Evolutionary conservation across 2,329 filamentous ascomycete genomes (phyloP), one percentile per base, ranked within the genome.

Genomic region (Alternaria sp.): DNA sequence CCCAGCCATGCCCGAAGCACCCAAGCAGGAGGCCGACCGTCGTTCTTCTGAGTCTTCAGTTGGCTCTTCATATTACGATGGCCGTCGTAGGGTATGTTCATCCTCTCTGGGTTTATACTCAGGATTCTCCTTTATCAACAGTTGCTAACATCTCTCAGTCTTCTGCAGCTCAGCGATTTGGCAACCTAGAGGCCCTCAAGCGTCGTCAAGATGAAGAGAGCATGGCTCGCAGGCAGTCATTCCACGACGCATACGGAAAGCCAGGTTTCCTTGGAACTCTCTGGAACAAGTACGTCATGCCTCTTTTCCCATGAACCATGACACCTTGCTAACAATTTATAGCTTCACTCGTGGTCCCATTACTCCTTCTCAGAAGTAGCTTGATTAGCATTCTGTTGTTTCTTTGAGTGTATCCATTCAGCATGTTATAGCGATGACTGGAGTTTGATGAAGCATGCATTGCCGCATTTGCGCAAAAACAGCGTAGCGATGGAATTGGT

Each of bases 331-430:
- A n/a, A 78, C 41, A 12, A 2, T 12, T 4, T 25, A 6, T n/a
- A 79, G 77, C 56, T 79, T 72, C 55, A 79, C 78, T 26, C 77
- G 77, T 33, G 77, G 78, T 14, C 67, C 73, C 54, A n/a, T 65
- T 20, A 41, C 26, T 9, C 45, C 20, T 15, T 14, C 37, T 18
- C 54, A 56, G 26, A 56, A 54, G 41, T 55, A 54, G 15, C 15
- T 6, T 26, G 20, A 37, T n/a, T 15, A 18, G 10, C 14, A n/a
- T 3, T 41, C 3, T 53, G 18, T 5, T 23, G 3, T 37, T 53
- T 37, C 20, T 25, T 53, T 41, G 9, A 9, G 30, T 37, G 0
- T 41, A 2, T 11, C 5, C 18, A 14, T 49, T 51, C 14, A 25
- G 49, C 28, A 53, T 14, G 25, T 28, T 11, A 37, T 8, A 33